Base-by-base conservation (phyloP, 1,139 yeast species). In the Candida sp. region DNA sequence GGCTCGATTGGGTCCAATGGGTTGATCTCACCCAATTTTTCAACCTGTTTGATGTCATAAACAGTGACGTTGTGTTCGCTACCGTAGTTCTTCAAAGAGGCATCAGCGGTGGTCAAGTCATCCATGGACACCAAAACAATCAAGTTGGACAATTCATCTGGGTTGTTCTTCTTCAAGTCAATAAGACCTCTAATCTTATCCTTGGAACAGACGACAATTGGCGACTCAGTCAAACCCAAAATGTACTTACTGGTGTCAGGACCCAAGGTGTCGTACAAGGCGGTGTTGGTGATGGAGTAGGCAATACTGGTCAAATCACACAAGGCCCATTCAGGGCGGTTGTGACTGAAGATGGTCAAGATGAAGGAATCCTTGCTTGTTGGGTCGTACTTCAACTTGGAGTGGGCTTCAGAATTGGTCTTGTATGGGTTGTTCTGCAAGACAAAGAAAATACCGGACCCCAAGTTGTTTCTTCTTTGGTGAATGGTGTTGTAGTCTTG, bases 391-490 rank as follows among this genome's bases (percentile, higher is more conserved):
- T 50, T 48, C 48, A 74, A 65, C 44, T 65, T 67, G 9, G 55
- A 49, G 51, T 72, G 75, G 43, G 67, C 63, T 25, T 60, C 62
- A 23, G 65, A 62, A 12, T 67, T 61, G 30, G 71, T 63, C 46
- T 65, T 67, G 61, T 58, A 77, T 54, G 79, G 73, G 56, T 78
- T 80, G 53, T 75, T 72, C 38, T 66, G 63, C 49, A 84, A 78
- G n/a, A 82, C 66, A 45, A 82, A 75, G 57, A 84, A 74, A 31
- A 89, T 60, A 9, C 96, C 96, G 3, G 90, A 71, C 4, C 92
- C 96, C 43, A 88, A 72, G 48, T 80, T 68, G 47, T 69, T 66
- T 49, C 81, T 77, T 48, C 85, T 72, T 43, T 63, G 56, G 31
- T 70, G 68, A 7, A 81, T 71, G 41, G 74, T 65, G 8, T 56